Base-by-base conservation (phyloP, 23 red algal species). In the Gracilaria gracilis region DNA sequence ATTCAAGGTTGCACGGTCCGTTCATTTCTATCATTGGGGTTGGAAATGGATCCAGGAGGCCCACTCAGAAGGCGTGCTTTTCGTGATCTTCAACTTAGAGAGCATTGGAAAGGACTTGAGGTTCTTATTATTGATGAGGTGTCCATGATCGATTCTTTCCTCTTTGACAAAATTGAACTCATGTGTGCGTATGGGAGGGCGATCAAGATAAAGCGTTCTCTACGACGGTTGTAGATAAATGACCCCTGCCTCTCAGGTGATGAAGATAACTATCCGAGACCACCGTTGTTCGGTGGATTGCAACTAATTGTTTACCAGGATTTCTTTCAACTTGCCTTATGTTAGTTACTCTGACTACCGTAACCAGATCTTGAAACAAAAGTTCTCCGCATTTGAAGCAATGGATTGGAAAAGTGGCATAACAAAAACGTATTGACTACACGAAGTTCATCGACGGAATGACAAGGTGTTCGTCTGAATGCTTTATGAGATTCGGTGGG, bases 41-140 rank as follows among this genome's bases (percentile, higher is more conserved):
- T 86, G 17, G 90, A 71, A n/a, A 72, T 86, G 32, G 81, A 79
- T 15, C 40, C 90, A 0, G 29, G 28, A 28, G 47, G 54, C 0
- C 49, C 67, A 17, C 61, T 93, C 13, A 54, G 34, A 47, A 39
- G 28, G 23, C 85, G 84, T 20, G 90, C 73, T 19, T 28, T 20
- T 19, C 36, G 24, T 25, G 51, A 69, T 66, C 33, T 17, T 17
- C 5, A 34, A 23, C 9, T 86, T 23, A 57, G 72, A 67, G 24
- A 54, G 20, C 70, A 72, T 34, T 81, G 81, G 27, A 13, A 37
- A 0, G 29, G 61, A 16, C 40, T 90, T 49, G 71, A 90, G 20
- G 81, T 85, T 4, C 77, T 93, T 17, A 59, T 93, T 2, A 93
- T 93, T 69, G 90, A 93, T 72, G 90, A 93, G 90, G 40, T 93